Percentiles rank a stretch among this genome's conserved stretches.
These are phyloP conservation scores for Apostasia ramifera DNA, from an alignment of 106 monocot genomes.

Conservation along the genomic window DNA sequence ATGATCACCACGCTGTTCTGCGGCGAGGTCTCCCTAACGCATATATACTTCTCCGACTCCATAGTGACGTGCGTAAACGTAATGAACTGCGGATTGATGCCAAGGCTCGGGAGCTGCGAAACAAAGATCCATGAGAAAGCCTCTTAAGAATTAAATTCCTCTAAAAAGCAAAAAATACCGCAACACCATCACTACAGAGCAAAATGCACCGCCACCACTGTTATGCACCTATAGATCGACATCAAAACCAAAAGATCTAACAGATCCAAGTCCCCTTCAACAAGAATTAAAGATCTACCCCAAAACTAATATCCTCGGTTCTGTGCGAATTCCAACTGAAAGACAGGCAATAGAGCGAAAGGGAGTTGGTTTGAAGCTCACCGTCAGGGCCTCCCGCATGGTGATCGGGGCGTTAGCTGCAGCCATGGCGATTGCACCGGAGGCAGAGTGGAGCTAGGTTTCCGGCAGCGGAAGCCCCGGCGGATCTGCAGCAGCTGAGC, in stretches of 20 bases:
- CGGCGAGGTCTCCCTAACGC: conserved; percentile 92
- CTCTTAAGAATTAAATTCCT: no score
- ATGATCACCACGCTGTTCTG: conserved; percentile 95
- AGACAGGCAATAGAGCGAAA: no score
- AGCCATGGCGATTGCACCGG: conserved; percentile 49
- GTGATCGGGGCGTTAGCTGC: conserved; percentile 94
- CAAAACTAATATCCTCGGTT: neutral
- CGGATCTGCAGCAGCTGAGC: no score
- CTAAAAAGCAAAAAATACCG: no score
- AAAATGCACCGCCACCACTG: neutral
- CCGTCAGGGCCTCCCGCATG: conserved; percentile 87
- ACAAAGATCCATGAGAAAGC: neutral
- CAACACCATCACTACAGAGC: neutral
- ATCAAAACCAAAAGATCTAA: neutral
- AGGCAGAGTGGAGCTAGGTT: no score
- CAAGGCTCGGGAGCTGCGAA: conserved; percentile 73
- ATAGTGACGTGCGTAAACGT: conserved; percentile 97
- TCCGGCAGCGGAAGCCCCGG: no score
- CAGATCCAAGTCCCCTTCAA: neutral
- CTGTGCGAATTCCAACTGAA: neutral
- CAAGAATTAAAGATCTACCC: neutral
- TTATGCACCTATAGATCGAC: neutral
- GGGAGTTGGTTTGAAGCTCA: conserved; percentile 20
- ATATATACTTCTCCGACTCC: conserved; percentile 97
- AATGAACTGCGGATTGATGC: conserved; percentile 85